Evolutionary conservation across 2,329 filamentous ascomycete genomes (phyloP), one percentile per base, ranked within the genome.

Genomic region (Paraphaeosphaeria minitans): DNA sequence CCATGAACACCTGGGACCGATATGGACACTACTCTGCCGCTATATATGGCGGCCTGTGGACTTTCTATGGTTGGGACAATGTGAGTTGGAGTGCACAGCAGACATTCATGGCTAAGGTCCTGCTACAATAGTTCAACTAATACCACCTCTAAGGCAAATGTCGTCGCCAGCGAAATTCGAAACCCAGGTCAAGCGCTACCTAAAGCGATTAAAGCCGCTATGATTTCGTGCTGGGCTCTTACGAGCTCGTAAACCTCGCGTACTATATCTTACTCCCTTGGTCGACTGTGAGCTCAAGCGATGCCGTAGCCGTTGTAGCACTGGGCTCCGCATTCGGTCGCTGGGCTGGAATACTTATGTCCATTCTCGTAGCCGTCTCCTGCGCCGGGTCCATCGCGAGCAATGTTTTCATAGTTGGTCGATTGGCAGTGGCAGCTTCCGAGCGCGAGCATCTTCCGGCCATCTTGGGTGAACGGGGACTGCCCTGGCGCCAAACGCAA

Each of bases 21-120:
- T 80, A 87, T 27, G 86, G 86, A 0, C 83, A 87, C 63, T 83
- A 84, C 56, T 85, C 84, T 3, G 81, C 85, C 1, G 87, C 86
- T 0, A 77, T 88, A 0, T 88, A 88, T 63, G 86, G 83, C 0
- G 85, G 84, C 0, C 68, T 89, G 0, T 89, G 86, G 86, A 86
- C 84, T 0, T 89, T 88, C 59, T 86, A 84, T 0, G 87, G 87
- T 0, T 89, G 87, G 87, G 87, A 89, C 56, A 88, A 88, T 76
- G 85, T 84, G 41, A 75, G 79, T 66, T 13, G 35, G 33, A 35
- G 16, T 22, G 12, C 21, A 35, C 19, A 21, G 27, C 19, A 21
- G 66, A 68, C 43, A 43, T 69, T 71, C 67, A 21, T 19, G 10
- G 41, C 35, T 27, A 19, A 16, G 22, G 24, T 35, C 21, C 31